These are phyloP conservation scores for Paramyrothecium sp. DNA, from an alignment of 2,329 filamentous ascomycete species.

Conservation along the genomic window DNA sequence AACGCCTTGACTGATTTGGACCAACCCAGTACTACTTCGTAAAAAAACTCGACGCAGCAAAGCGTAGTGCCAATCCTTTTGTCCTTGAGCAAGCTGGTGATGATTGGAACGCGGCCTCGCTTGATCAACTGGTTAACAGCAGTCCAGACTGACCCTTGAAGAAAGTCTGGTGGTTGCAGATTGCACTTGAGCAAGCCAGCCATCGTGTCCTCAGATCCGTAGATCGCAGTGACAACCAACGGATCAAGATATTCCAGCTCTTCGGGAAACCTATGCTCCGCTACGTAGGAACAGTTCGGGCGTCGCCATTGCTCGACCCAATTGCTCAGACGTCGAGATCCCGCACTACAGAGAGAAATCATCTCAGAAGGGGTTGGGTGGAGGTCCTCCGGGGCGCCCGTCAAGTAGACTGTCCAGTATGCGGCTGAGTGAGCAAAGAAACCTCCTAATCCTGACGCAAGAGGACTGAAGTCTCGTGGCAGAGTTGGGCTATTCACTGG, in stretches of 20 bases:
- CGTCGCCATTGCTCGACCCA: constrained; percentile 6
- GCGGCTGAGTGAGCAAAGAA: constrained; percentile 5
- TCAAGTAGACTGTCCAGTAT: constrained; percentile 4
- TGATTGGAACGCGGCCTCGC: neutral
- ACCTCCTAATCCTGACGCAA: neutral
- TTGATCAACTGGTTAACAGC: neutral
- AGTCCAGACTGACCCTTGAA: constrained; percentile 1
- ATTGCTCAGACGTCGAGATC: constrained; percentile 3
- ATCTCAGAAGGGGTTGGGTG: neutral
- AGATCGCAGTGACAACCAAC: constrained; percentile 1
- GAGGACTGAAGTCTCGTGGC: neutral
- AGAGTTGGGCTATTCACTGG: neutral
- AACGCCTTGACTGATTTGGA: neutral
- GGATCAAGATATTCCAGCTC: neutral
- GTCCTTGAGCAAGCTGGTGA: neutral
- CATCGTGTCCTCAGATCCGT: neutral
- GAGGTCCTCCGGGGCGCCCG: neutral
- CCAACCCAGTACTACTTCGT: neutral
- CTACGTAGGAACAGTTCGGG: neutral
- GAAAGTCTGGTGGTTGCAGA: constrained; percentile 1
- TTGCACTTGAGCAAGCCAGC: constrained; percentile 2
- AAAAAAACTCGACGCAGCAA: neutral
- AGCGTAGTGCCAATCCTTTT: neutral
- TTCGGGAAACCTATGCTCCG: neutral
- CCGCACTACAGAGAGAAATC: constrained; percentile 1